Evolutionary conservation across 148 eudicot genomes (phyloP), one percentile per base, ranked within the genome.

Genomic region (Drosera capensis): DNA sequence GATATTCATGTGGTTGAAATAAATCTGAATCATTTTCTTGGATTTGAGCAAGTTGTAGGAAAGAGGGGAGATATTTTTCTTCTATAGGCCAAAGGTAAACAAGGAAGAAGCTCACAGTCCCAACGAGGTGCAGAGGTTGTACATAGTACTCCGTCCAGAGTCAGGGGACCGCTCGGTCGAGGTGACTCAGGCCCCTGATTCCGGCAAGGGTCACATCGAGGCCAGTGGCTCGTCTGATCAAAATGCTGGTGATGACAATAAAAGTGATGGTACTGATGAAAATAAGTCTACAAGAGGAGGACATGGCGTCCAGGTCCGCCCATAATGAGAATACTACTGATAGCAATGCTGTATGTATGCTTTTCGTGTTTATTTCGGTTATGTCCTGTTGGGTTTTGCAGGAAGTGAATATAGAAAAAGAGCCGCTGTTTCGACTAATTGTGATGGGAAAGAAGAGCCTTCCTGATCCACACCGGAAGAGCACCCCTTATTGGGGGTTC

Each of bases 11-110:
- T n/a, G n/a, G n/a, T n/a, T n/a, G n/a, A n/a, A n/a, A n/a, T n/a
- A n/a, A n/a, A n/a, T n/a, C n/a, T n/a, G n/a, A 34, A 34, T 13
- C 2, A 11, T 13, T 2, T 34, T 34, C 3, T 11, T 34, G 38
- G 3, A 34, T 28, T 9, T 1, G 38, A 28, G 42, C 42, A 5
- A 16, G 6, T 6, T 41, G 40, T 52, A 82, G 81, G 90, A 85
- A 80, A 71, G 79, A 60, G 95, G 86, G 25, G 90, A 85, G 37
- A 80, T 77, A 49, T 85, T 77, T 63, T 77, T 85, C 74, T 85
- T 85, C 39, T 85, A 80, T 62, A 62, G 90, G 55, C 86, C 90
- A 0, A 85, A 80, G 68, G 79, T 80, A 3, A 67, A 60, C 55
- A 77, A 48, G 65, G 72, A 80, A 37, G 86, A 71, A 60, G 79